Conservation (phyloP, 2,329 filamentous ascomycete species). For the Chrysoporthe austroafricana region DNA sequence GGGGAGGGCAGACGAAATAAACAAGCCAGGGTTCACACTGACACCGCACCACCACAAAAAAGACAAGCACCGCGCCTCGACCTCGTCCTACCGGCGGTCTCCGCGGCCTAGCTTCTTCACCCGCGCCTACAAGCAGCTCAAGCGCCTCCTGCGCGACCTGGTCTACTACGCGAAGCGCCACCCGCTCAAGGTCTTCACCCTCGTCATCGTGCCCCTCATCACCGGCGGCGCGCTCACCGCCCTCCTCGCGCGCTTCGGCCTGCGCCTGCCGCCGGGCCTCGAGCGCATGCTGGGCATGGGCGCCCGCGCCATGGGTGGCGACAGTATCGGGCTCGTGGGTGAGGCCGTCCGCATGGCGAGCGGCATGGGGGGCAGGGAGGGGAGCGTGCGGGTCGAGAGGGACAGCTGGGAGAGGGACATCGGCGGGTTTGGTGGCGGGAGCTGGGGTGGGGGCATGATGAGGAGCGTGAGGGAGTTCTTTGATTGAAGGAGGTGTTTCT, state of each 20-base stretch:
- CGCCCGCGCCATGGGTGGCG: conserved; percentile 52
- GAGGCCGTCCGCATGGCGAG: conserved; percentile 60
- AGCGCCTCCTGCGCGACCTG: conserved; percentile 79
- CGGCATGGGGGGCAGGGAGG: conserved; percentile 35
- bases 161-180: conserved; percentile 80
- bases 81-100: conserved; percentile 77
- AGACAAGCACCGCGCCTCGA: conserved; percentile 29
- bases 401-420: conserved; percentile 41
- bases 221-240: conserved; percentile 81
- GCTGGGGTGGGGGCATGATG: conserved; percentile 30
- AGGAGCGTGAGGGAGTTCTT: conserved; percentile 39
- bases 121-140: conserved; percentile 74
- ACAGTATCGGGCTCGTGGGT: conserved; percentile 52
- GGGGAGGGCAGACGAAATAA: background rate
- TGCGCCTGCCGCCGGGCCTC: conserved; percentile 70
- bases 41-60: conserved; percentile 4
- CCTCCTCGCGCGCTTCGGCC: conserved; percentile 76
- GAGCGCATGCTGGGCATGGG: conserved; percentile 62
- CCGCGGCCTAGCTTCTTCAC: conserved; percentile 80
- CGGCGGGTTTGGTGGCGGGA: conserved; percentile 33
- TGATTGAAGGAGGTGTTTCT: conserved; percentile 33
- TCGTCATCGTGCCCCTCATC: conserved; percentile 85
- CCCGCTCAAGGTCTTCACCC: conserved; percentile 84
- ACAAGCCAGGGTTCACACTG: background rate
- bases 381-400: conserved; percentile 41